Evolutionary conservation across 257 asterid species (phyloP), one percentile per base, ranked within the genome.

Genomic region (Catharanthus roseus): DNA sequence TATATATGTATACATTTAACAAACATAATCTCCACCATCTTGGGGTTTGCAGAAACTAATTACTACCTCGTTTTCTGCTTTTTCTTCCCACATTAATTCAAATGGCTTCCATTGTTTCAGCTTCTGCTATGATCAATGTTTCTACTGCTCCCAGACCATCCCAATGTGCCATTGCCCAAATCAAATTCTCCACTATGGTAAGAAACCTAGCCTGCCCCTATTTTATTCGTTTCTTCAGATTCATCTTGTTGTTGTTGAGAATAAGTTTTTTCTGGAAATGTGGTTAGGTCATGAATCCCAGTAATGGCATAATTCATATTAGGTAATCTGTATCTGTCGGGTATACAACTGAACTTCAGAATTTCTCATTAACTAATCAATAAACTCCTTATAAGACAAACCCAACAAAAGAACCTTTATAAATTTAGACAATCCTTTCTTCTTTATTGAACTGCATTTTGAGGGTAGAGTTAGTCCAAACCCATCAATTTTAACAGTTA

Each of bases 61-160:
- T 9, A 26, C 0, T 0, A 39, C 41, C 33, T 45, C 42, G 11
- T 38, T 34, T 58, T 50, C 36, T 11, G 4, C 29, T 24, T 18
- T 21, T 67, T 45, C 26, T 47, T 10, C 19, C 41, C 38, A 19
- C 21, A 56, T 7, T 31, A n/a, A n/a, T 38, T 33, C 56, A 15
- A 2, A 84, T 84, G 88, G 85, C 88, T 75, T 82, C 85, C 28
- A 28, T 73, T 13, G 24, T 69, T 50, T 75, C 78, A 24, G 61
- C 78, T 39, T 71, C 86, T 63, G 74, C 82, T 15, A 18, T n/a
- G n/a, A n/a, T 29, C 33, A 56, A 56, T 66, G 58, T 77, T 57
- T 65, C 62, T 54, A 19, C 5, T 69, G 65, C 65, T 55, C 49
- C 78, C 0, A 42, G 39, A 78, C 53, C 72, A 73, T 61, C 72